A percentile compares a stretch with the other conserved stretches of the same genome.
Conservation (phyloP, 2,329 filamentous ascomycete species). For the Cladobotryum mycophilum region DNA sequence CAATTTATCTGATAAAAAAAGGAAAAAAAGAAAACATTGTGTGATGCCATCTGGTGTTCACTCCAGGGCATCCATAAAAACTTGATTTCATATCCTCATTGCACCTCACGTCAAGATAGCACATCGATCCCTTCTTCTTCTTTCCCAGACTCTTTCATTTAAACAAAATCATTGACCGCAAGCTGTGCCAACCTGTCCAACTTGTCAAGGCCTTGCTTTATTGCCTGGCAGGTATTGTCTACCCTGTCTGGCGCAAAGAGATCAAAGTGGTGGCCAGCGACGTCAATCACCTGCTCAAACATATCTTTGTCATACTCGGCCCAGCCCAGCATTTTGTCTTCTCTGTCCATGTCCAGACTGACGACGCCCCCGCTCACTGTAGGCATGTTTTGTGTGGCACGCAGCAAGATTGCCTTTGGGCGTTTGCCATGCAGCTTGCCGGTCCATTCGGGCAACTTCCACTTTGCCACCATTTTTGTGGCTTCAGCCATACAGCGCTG, state of each 20-base stretch:
- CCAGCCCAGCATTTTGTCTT: constrained; percentile 43
- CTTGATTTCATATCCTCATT: too few species aligned
- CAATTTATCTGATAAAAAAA: too few species aligned
- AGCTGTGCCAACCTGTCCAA: constrained; percentile 6
- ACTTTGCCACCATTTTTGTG: constrained; percentile 32
- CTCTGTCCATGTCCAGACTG: constrained; percentile 39
- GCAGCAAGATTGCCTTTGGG: constrained; percentile 40
- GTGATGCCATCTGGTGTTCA: too few species aligned
- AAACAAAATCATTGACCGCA: too few species aligned
- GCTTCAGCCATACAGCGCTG: constrained; percentile 38
- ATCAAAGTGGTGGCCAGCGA: constrained; percentile 47
- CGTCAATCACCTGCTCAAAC: constrained; percentile 39
- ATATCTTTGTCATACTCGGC: constrained; percentile 38
- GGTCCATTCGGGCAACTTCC: constrained; percentile 36
- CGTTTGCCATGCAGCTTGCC: constrained; percentile 18
- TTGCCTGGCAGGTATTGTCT: constrained; percentile 20
- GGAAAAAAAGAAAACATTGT: too few species aligned
- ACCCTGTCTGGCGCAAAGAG: constrained; percentile 33
- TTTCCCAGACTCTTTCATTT: too few species aligned
- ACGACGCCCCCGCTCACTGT: constrained; percentile 20
- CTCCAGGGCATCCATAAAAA: too few species aligned
- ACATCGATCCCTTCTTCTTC: too few species aligned
- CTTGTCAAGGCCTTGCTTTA: constrained; percentile 16
- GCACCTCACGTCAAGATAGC: too few species aligned
- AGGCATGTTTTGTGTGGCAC: constrained; percentile 36